phyloP scores from a whole-genome alignment of 352 stramenopile genomes.

The Phytophthora brassicae region DNA sequence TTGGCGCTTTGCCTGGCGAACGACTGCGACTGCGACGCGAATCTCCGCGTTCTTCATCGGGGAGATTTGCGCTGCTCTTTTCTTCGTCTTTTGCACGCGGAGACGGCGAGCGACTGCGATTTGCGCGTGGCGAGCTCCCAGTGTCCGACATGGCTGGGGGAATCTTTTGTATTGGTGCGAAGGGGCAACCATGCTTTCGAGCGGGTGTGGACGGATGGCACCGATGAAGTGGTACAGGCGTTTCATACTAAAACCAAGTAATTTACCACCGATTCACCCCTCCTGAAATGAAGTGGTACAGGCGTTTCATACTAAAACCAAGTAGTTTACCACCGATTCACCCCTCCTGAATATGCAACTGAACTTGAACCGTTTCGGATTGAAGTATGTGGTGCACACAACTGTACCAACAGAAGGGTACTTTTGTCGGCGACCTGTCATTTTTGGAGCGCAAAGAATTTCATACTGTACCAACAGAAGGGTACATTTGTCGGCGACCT shows the following conservation, averaged over 20 bases:
- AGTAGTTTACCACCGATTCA: constrained; percentile 16
- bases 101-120: constrained; percentile 31
- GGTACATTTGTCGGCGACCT: too few relatives aligned
- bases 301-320: constrained; percentile 2
- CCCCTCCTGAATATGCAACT: too few relatives aligned
- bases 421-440: background rate
- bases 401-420: background rate
- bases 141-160: constrained; percentile 39
- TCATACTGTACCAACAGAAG: too few relatives aligned
- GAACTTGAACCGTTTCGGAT: constrained; percentile 20
- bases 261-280: constrained; percentile 8
- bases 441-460: too few relatives aligned
- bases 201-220: constrained; percentile 22
- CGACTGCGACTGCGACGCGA: constrained; percentile 45
- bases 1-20: constrained; percentile 34
- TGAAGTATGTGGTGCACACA: constrained; percentile 12
- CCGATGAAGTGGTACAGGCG: background rate
- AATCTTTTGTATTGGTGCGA: constrained; percentile 32
- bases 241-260: constrained; percentile 17
- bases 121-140: constrained; percentile 29
- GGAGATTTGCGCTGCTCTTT: constrained; percentile 8
- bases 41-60: background rate
- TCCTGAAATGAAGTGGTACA: background rate
- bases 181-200: constrained; percentile 21
- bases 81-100: constrained; percentile 15